Evolutionary conservation across 805 yeast genomes (phyloP), one percentile per base, ranked within the genome.

Genomic region (Maudiozyma saulgeensis): DNA sequence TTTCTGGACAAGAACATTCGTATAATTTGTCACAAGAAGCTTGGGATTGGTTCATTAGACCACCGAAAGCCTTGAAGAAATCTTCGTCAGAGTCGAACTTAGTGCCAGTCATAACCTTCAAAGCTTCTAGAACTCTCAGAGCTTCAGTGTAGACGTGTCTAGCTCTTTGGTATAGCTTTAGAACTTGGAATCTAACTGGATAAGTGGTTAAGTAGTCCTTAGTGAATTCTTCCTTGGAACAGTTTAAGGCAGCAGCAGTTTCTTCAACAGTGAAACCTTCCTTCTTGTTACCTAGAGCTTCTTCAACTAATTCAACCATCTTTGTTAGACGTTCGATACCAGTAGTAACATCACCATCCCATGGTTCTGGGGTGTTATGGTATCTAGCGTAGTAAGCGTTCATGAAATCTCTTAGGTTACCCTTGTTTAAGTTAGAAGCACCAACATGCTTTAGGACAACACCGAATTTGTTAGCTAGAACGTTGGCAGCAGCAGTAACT

Each of bases 341-440:
- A 16, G 62, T 62, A 6, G 68, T 68, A 40, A 77, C 66, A 44
- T 75, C 72, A 41, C 77, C 75, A 55, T 72, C 70, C 81, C 82
- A 74, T 43, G 68, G 65, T 40, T 58, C 60, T 18, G 56, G 31
- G 16, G 53, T 50, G 43, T 53, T 49, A 46, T 51, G 44, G 58
- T 62, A 49, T 62, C 64, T 53, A 13, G 55, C 53, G 56, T 64
- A 75, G 53, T 72, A 75, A 4, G 74, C 72, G 47, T 81, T 82
- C 68, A 80, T 66, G 21, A 81, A 78, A n/a, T 84, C 87, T 51
- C 84, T 69, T 52, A 83, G 69, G 34, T 84, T 80, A 7, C 86
- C 85, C 28, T 76, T 75, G 43, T 52, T 50, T 32, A 46, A 49
- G 32, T 37, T 42, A 16, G 57, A 52, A 25, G 66, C 63, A 32